Conservation (phyloP, 768 basidiomycete species). For the Harrya chromipes region DNA sequence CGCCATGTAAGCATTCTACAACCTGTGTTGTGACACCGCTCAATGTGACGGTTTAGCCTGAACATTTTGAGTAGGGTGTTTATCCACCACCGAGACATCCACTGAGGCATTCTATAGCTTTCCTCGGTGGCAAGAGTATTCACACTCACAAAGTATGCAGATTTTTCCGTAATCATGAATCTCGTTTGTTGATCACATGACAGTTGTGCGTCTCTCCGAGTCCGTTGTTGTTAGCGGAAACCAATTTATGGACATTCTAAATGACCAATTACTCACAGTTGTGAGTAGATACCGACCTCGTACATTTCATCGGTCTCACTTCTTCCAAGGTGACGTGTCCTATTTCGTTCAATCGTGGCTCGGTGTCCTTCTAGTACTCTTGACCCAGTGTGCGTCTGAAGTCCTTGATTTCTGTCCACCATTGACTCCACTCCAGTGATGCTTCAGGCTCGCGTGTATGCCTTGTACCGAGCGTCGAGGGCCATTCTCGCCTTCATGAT, state of each 20-base stretch:
- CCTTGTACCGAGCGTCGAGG: not conserved
- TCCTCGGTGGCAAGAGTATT: conserved; percentile 3
- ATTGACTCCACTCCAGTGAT: not conserved
- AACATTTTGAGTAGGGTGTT: conserved; percentile 6
- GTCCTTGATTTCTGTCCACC: not conserved
- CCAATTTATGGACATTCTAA: not conserved
- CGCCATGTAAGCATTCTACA: conserved; percentile 11
- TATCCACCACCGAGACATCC: not conserved
- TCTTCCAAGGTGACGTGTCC: conserved; percentile 7
- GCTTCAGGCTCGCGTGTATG: conserved; percentile 5
- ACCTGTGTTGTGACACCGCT: not conserved
- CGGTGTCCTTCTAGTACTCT: not conserved
- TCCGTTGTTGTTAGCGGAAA: not conserved
- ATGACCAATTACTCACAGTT: conserved; percentile 2
- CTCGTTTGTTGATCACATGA: not conserved
- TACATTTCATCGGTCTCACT: not conserved
- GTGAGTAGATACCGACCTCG: conserved; percentile 4
- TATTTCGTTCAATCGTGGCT: conserved; percentile 7
- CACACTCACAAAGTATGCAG: conserved; percentile 7
- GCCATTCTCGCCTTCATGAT: not conserved
- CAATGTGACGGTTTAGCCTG: conserved; percentile 3
- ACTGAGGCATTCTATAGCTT: conserved; percentile 6
- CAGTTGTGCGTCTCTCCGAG: conserved; percentile 15
- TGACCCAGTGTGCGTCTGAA: conserved; percentile 3
- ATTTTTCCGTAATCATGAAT: not conserved